Evolutionary conservation across 768 basidiomycete species (phyloP), one percentile per base, ranked within the genome.

Genomic region (Podaxis sp.): DNA sequence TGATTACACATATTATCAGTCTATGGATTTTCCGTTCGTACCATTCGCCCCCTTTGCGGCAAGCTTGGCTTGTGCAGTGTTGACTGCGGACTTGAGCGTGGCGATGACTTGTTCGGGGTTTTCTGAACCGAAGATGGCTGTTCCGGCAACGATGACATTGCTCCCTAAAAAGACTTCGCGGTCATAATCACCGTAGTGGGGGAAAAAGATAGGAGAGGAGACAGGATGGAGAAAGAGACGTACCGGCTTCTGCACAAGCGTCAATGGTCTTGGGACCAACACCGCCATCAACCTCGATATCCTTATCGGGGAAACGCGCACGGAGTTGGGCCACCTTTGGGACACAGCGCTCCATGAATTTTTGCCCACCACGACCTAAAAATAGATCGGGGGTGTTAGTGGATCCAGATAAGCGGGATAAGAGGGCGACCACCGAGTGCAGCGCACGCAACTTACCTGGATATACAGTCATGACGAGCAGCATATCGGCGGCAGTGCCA

Each of bases 221-320:
- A 15, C 17, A 40, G 46, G n/a, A 59, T 36, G 55, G 55, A 55
- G 47, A 5, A 13, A 52, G 58, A 59, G 13, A 67, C 75, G 55
- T 68, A 90, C 95, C 96, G 41, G 96, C 97, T 61, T 92, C 77
- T 2, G 97, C 96, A 69, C 97, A 98, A 57, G 80, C 81, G 69
- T 83, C 90, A 61, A 97, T 83, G 2, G 94, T 98, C 66, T 89
- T 90, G 4, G 92, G 91, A 5, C 94, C 91, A n/a, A 99, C 91
- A 41, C 97, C 97, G 36, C 97, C 97, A 72, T 99, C 97, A 55
- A 99, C 97, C 75, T 99, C 94, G 63, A 99, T 98, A 71, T 98
- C 93, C 74, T 93, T 97, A 61, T 89, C 80, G 4, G 96, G 96
- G 79, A 97, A 98, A 27, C 95, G 86, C 38, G 81, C 79, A 15